Percentiles rank a stretch among this genome's conserved stretches.
phyloP scores from a whole-genome alignment of 352 stramenopile genomes.

The Globisporangium solare region DNA sequence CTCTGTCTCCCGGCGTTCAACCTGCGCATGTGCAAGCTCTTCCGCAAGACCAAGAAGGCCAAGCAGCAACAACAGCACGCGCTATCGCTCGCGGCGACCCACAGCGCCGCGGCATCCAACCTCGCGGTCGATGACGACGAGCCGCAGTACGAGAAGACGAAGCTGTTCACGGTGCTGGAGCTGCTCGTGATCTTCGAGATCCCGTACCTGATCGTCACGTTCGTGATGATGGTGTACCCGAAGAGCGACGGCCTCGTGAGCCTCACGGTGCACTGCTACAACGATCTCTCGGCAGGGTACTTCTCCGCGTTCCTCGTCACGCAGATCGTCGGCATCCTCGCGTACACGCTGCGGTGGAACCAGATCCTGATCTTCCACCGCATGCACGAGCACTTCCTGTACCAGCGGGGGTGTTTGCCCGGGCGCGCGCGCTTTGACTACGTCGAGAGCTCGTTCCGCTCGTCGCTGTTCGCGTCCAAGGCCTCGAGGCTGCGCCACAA shows the following conservation, averaged over 20 bases:
- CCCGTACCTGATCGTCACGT: conserved; percentile 52
- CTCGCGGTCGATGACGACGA: conserved; percentile 41
- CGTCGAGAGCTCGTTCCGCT: conserved; percentile 43
- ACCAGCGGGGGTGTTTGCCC: conserved; percentile 55
- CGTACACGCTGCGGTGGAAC: conserved; percentile 65
- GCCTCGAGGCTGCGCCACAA: conserved; percentile 30
- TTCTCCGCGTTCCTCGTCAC: conserved; percentile 47
- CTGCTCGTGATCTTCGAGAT: conserved; percentile 76
- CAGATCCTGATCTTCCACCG: conserved; percentile 80
- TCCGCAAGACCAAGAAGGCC: conserved; percentile 24
- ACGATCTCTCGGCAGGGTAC: conserved; percentile 13
- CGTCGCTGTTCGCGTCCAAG: conserved; percentile 37
- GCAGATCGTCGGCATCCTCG: conserved; percentile 41
- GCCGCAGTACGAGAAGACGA: conserved; percentile 59
- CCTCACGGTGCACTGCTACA: conserved; percentile 34
- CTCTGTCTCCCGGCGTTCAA: conserved; percentile 70
- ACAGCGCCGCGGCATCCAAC: conserved; percentile 22
- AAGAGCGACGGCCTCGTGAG: conserved; percentile 27
- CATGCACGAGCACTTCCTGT: conserved; percentile 75
- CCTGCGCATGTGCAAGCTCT: conserved; percentile 48
- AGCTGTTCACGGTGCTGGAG: conserved; percentile 71
- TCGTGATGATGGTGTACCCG: conserved; percentile 43
- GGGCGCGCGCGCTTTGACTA: conserved; percentile 64
- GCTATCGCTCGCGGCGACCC: conserved; percentile 26
- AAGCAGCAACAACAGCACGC: conserved; percentile 2